Conservation (phyloP, 116 monocot species). For the Iris pallida region DNA sequence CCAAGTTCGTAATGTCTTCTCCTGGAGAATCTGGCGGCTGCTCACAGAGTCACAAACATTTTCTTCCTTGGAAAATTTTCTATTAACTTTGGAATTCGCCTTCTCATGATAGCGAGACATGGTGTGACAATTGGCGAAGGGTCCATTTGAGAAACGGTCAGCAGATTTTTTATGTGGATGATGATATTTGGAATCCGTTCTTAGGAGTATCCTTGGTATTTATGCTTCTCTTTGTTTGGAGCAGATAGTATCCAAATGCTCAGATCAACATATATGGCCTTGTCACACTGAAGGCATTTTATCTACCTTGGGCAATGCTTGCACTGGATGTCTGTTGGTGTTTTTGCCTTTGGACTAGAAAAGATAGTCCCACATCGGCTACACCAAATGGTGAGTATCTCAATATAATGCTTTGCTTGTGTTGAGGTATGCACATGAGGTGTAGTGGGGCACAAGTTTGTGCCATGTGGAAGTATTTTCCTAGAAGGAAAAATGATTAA, state of each 20-base stretch:
- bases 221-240: constrained; percentile 96
- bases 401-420: too few species aligned
- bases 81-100: constrained; percentile 94
- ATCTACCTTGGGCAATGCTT: constrained; percentile 96
- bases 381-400: too few species aligned
- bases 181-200: constrained; percentile 74
- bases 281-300: constrained; percentile 86
- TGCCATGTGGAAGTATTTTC: too few species aligned
- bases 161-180: constrained; percentile 98
- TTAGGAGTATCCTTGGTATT: constrained; percentile 78
- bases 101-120: constrained; percentile 91
- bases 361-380: too few species aligned
- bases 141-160: constrained; percentile 68
- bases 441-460: too few species aligned
- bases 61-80: constrained; percentile 89
- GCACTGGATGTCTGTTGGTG: too few species aligned
- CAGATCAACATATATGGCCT: constrained; percentile 91
- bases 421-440: too few species aligned
- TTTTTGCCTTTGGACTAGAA: too few species aligned
- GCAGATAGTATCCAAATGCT: constrained; percentile 77
- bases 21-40: constrained; percentile 88
- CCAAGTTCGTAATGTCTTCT: too few species aligned
- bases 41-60: constrained; percentile 74
- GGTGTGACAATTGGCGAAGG: constrained; percentile 86
- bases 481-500: too few species aligned